Evolutionary conservation across 352 stramenopile genomes (phyloP).

Genomic region (Globisporangium echinulatum): DNA sequence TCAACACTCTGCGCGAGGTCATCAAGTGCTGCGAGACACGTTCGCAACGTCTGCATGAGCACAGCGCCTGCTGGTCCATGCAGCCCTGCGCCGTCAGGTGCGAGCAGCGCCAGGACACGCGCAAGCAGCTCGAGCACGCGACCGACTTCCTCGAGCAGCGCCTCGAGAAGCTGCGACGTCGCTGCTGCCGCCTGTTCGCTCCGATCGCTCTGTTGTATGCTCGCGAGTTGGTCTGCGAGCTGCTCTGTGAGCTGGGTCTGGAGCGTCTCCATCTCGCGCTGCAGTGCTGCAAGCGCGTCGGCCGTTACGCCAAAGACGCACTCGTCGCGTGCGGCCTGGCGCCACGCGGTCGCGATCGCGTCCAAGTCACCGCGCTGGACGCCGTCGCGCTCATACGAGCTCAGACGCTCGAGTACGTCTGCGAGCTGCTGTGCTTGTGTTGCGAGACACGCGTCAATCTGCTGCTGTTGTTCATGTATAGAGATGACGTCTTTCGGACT

Average conservation of each 20-base stretch:
- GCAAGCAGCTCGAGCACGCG: conserved; percentile 27
- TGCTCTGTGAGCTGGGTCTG: conserved; percentile 16
- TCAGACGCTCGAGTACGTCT: conserved; percentile 9
- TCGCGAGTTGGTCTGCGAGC: not conserved
- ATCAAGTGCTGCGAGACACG: conserved; percentile 33
- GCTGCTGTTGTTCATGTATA: conserved; percentile 15
- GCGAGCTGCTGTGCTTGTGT: conserved; percentile 22
- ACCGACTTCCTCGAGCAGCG: conserved; percentile 26
- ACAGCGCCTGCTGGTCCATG: conserved; percentile 10
- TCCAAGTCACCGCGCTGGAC: conserved; percentile 24
- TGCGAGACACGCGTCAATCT: conserved; percentile 19
- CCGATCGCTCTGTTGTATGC: not conserved
- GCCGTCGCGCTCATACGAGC: conserved; percentile 20
- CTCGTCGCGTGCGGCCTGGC: conserved; percentile 42
- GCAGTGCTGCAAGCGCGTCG: conserved; percentile 22
- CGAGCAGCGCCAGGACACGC: conserved; percentile 23
- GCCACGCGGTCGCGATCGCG: conserved; percentile 19
- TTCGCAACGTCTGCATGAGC: conserved; percentile 41
- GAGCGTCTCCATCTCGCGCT: conserved; percentile 26
- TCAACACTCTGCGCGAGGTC: conserved; percentile 18
- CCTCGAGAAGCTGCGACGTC: conserved; percentile 16
- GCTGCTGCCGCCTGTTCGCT: conserved; percentile 9
- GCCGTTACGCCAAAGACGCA: conserved; percentile 47
- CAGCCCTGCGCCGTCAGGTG: conserved; percentile 9
- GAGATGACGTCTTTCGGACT: not conserved